A percentile compares a stretch with the other conserved stretches of the same genome.
phyloP scores from a whole-genome alignment of 768 basidiomycete species.

The Udeniomyces megalosporus region DNA sequence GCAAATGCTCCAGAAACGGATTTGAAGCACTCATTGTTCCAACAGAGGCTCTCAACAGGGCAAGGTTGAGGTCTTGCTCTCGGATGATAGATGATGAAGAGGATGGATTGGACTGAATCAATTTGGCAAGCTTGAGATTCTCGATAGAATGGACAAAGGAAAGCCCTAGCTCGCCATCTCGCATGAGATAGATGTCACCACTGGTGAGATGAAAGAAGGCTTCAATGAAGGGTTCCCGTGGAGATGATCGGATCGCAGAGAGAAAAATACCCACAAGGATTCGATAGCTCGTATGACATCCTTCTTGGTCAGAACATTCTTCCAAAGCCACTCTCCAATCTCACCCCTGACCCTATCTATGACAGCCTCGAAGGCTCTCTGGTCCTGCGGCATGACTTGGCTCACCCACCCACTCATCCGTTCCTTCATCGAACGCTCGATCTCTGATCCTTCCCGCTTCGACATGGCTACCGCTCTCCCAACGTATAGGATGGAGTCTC shows the following conservation, averaged over 20 bases:
- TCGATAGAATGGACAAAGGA: constrained; percentile 76
- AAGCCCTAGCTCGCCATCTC: constrained; percentile 73
- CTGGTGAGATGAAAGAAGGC: constrained; percentile 31
- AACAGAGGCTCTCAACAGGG: constrained; percentile 68
- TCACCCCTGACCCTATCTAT: constrained; percentile 59
- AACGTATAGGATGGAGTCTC: constrained; percentile 69
- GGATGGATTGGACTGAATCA: constrained; percentile 49
- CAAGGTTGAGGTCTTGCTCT: constrained; percentile 77
- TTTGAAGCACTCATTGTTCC: constrained; percentile 81
- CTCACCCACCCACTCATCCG: constrained; percentile 44
- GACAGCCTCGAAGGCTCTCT: constrained; percentile 56
- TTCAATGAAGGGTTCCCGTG: not conserved
- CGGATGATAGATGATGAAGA: constrained; percentile 55
- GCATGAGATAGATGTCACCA: constrained; percentile 70
- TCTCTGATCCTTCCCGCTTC: constrained; percentile 60
- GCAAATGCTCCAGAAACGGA: constrained; percentile 51
- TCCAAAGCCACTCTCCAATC: constrained; percentile 82
- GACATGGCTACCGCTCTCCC: constrained; percentile 75
- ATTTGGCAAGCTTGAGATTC: constrained; percentile 58
- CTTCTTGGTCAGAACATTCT: constrained; percentile 63
- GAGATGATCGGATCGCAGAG: not conserved
- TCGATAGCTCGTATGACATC: constrained; percentile 74
- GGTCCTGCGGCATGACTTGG: constrained; percentile 54
- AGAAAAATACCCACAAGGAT: constrained; percentile 46
- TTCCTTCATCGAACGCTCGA: constrained; percentile 44